Base-by-base conservation (phyloP, 2,329 filamentous ascomycete genomes). In the Fusarium fujikuroi region DNA sequence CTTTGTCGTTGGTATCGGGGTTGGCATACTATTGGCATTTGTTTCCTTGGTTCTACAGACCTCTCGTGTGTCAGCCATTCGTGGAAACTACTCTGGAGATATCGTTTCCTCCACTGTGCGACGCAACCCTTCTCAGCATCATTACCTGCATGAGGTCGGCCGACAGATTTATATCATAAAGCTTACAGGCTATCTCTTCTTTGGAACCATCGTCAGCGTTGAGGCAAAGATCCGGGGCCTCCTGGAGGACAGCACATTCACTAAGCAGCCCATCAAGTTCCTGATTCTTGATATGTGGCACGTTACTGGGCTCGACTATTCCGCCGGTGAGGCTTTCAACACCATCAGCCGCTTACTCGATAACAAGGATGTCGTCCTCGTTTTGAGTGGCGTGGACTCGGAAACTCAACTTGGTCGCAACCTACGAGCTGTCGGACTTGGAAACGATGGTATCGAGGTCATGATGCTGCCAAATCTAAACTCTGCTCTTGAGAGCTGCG, bases 171-270 rank as follows among this genome's bases (percentile, higher is more conserved):
- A 93, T 66, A 91, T 98, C 56, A 92, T 97, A 78, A 98, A 98
- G 81, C 88, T 99, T 21, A 92, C 93, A 1, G 95, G 96, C 0
- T 98, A 95, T 79, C 89, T 99, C n/a, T 99, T 99, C 86, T 99
- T 99, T 76, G 96, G 96, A 21, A 98, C 95, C 6, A 97, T 99
- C 73, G 95, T 98, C 60, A 94, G 94, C 53, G 95, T 99, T 1
- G 96, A 99, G 81, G 93, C 94, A 71, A 92, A 92, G 72, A 95
- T 98, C 69, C 90, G 95, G 28, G 90, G 87, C 8, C 84, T 98
- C 37, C 91, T 98, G 52, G 92, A 95, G 34, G 94, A 97, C 36
- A 91, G 95, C 69, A 89, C 91, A 5, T 98, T 98, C 79, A 85
- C 86, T 32, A 85, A 90, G 73, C 89, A 91, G 59, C 95, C 95